Percentiles rank a stretch among this genome's conserved stretches.
These are phyloP conservation scores for Metarhizium guizhouense DNA, from an alignment of 2,329 filamentous ascomycete genomes.

Conservation along the genomic window DNA sequence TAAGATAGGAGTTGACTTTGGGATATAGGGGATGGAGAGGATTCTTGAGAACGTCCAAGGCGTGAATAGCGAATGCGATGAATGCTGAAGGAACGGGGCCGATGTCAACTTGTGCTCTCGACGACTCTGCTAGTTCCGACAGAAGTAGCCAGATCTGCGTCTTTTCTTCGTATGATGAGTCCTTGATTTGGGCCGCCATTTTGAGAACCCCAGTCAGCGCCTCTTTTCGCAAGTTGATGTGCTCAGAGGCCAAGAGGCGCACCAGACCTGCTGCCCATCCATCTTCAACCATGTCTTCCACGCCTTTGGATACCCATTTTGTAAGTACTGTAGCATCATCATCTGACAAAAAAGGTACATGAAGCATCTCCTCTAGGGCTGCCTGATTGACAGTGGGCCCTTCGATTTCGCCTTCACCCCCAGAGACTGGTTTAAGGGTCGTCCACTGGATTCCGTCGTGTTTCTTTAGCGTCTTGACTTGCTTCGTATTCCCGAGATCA, in stretches of 20 bases:
- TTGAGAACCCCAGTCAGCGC: conserved; percentile 62
- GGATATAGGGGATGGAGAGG: conserved; percentile 77
- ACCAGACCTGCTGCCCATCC: conserved; percentile 63
- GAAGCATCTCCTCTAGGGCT: conserved; percentile 44
- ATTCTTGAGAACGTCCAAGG: conserved; percentile 60
- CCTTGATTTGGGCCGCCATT: conserved; percentile 52
- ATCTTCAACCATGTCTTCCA: conserved; percentile 72
- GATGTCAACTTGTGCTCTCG: conserved; percentile 41
- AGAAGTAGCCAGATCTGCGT: conserved; percentile 72
- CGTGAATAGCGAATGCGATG: conserved; percentile 64
- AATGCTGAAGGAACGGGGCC: conserved; percentile 62
- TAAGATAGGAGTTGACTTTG: conserved; percentile 79
- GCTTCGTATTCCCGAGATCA: conserved; percentile 11
- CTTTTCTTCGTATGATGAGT: conserved; percentile 65
- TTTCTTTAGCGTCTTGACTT: conserved; percentile 11
- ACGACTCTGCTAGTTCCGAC: conserved; percentile 72
- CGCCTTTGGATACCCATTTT: conserved; percentile 66
- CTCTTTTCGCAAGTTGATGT: conserved; percentile 70
- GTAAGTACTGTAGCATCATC: conserved; percentile 44
- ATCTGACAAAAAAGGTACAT: conserved; percentile 34
- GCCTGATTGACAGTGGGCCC: conserved; percentile 22
- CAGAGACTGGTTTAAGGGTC: conserved; percentile 2
- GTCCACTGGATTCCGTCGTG: conserved; percentile 6
- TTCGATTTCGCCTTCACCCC: conserved; percentile 3
- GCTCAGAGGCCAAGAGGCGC: conserved; percentile 64